These are phyloP conservation scores for Pelargonium exstipulatum DNA, from an alignment of 441 rosid genomes.

Conservation along the genomic window DNA sequence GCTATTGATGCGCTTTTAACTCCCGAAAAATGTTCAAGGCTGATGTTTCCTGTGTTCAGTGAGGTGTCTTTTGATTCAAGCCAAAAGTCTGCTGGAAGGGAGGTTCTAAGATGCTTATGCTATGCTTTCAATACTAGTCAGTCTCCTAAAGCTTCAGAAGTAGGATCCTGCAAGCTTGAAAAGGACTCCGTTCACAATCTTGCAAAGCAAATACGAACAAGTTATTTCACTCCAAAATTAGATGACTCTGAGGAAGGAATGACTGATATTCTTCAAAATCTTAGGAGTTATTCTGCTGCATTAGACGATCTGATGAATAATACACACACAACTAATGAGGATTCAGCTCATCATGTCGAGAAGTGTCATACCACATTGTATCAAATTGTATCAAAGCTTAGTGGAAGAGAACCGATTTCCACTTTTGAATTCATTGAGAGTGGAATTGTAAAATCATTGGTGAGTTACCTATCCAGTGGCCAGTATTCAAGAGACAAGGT, in stretches of 20 bases:
- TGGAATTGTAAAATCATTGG: slow-evolving; percentile 72
- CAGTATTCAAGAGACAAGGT: slow-evolving; percentile 36
- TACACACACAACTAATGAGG: slow-evolving; percentile 25
- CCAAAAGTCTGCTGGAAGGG: slow-evolving; percentile 49
- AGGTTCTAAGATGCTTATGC: slow-evolving; percentile 69
- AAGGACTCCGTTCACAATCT: slow-evolving; percentile 58
- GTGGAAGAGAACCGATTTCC: slow-evolving; percentile 80
- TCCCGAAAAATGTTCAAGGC: slow-evolving; percentile 52
- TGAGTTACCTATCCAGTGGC: slow-evolving; percentile 64
- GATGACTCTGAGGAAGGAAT: slow-evolving; percentile 59
- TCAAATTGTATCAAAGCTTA: slow-evolving; percentile 56
- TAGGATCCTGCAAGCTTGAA: slow-evolving; percentile 58
- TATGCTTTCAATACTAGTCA: slow-evolving; percentile 50
- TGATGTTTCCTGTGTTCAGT: slow-evolving; percentile 39
- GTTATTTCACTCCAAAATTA: slow-evolving; percentile 55
- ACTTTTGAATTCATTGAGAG: slow-evolving; percentile 92
- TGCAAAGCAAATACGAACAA: slow-evolving; percentile 58
- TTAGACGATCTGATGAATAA: slow-evolving; percentile 49
- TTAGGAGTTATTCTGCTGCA: slow-evolving; percentile 53
- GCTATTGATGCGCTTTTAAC: slow-evolving; percentile 60
- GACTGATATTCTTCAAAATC: slow-evolving; percentile 82
- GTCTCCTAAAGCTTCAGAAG: slow-evolving; percentile 37
- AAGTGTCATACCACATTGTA: slow-evolving; percentile 43
- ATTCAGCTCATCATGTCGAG: slow-evolving; percentile 42
- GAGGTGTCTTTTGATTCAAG: slow-evolving; percentile 42